Evolutionary conservation across 805 yeast species (phyloP).

Genomic region (Starmerella apis): DNA sequence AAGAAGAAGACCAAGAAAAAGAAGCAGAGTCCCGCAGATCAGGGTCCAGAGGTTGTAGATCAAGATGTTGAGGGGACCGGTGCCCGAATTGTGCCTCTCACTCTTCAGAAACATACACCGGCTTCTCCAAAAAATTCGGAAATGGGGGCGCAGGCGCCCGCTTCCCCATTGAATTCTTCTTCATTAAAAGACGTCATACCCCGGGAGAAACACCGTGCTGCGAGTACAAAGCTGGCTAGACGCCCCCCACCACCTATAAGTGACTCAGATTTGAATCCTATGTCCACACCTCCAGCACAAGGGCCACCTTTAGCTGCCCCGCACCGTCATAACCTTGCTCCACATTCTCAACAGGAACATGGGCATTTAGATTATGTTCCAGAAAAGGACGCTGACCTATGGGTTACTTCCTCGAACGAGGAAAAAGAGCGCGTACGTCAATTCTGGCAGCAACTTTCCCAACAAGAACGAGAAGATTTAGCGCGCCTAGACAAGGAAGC

Average conservation of each 20-base stretch:
- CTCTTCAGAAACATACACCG: neutral
- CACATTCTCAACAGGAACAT: neutral
- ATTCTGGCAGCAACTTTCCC: slow-evolving; percentile 57
- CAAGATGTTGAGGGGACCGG: neutral
- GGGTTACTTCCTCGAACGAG: neutral
- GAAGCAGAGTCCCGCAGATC: slow-evolving; percentile 5
- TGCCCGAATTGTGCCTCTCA: neutral
- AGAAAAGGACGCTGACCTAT: neutral
- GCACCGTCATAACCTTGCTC: neutral
- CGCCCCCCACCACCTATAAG: neutral
- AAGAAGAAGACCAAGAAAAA: slow-evolving; percentile 23
- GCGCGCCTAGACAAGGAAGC: slow-evolving; percentile 59
- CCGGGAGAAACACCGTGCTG: neutral
- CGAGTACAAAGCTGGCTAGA: neutral
- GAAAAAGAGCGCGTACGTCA: slow-evolving; percentile 31
- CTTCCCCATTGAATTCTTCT: neutral
- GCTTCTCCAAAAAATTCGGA: neutral
- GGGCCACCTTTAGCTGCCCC: neutral
- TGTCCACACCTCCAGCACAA: neutral
- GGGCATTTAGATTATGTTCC: neutral
- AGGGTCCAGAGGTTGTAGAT: neutral
- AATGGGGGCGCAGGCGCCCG: neutral
- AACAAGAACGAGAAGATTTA: slow-evolving; percentile 50
- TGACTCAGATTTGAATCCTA: neutral
- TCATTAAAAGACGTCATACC: neutral